Percentiles rank a stretch among this genome's conserved stretches.
phyloP scores from a whole-genome alignment of 805 yeast genomes.

The Metschnikowia anglica region DNA sequence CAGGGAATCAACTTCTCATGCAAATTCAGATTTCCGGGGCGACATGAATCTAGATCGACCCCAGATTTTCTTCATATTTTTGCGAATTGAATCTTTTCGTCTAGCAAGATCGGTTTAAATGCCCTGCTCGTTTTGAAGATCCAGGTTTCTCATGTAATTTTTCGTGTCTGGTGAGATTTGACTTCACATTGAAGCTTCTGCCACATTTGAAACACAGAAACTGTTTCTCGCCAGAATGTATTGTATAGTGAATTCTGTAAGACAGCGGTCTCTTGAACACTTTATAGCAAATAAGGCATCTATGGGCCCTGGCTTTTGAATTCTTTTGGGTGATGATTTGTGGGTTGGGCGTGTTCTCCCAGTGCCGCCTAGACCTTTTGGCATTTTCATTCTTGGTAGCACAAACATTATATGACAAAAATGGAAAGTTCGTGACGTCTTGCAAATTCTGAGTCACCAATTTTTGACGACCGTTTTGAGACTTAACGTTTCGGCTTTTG shows the following conservation, averaged over 20 bases:
- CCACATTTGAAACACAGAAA: constrained; percentile 53
- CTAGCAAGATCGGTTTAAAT: no score
- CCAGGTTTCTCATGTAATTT: constrained; percentile 48
- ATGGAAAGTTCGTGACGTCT: constrained; percentile 5
- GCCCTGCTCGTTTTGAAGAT: no score
- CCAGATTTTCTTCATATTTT: no score
- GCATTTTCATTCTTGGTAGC: not conserved
- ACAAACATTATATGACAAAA: not conserved
- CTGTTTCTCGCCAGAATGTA: constrained; percentile 52
- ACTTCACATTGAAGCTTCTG: constrained; percentile 68
- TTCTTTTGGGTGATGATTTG: not conserved
- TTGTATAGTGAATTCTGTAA: constrained; percentile 71
- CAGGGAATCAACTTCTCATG: no score
- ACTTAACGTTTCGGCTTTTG: no score
- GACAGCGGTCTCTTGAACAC: constrained; percentile 83
- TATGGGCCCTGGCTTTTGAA: constrained; percentile 9
- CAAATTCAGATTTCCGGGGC: no score
- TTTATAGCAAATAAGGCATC: constrained; percentile 61
- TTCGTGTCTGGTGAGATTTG: constrained; percentile 79
- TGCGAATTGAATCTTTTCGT: no score
- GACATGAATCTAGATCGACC: no score
- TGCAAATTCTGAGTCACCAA: not conserved
- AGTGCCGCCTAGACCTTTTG: not conserved
- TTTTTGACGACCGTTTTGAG: no score
- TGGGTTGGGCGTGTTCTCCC: not conserved